These are phyloP conservation scores for Suhomyces taliae DNA, from an alignment of 1,139 yeast species.

Conservation along the genomic window DNA sequence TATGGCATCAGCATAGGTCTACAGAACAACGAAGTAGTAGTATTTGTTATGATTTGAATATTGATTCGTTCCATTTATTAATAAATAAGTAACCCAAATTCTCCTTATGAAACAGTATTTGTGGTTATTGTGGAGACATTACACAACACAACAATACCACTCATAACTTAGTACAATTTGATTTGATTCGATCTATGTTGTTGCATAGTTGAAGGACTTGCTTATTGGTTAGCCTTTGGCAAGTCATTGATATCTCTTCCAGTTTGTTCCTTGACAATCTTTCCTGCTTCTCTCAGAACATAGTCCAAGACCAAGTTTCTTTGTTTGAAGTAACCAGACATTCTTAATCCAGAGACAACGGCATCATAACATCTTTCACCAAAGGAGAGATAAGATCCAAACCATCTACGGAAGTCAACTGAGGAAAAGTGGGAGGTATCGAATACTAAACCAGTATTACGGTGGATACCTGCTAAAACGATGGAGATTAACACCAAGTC, in stretches of 20 bases:
- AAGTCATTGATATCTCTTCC: conserved; percentile 31
- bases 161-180: no score
- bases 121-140: no score
- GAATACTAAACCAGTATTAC: conserved; percentile 59
- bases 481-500: conserved; percentile 63
- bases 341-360: conserved; percentile 36
- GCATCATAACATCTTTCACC: conserved; percentile 56
- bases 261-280: conserved; percentile 35
- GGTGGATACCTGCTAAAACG: conserved; percentile 63
- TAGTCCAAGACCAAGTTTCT: conserved; percentile 39
- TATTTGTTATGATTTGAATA: no score
- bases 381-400: conserved; percentile 51
- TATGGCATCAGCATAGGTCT: no score
- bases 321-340: conserved; percentile 48
- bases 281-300: conserved; percentile 33
- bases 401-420: conserved; percentile 54
- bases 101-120: no score
- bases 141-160: no score
- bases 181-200: not conserved
- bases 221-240: conserved; percentile 11
- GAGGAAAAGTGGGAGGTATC: conserved; percentile 48
- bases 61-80: no score
- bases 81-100: no score
- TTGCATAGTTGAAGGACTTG: not conserved
- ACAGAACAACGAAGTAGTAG: no score